Evolutionary conservation across 441 rosid species (phyloP).

Genomic region (Arabidopsis lyrata): DNA sequence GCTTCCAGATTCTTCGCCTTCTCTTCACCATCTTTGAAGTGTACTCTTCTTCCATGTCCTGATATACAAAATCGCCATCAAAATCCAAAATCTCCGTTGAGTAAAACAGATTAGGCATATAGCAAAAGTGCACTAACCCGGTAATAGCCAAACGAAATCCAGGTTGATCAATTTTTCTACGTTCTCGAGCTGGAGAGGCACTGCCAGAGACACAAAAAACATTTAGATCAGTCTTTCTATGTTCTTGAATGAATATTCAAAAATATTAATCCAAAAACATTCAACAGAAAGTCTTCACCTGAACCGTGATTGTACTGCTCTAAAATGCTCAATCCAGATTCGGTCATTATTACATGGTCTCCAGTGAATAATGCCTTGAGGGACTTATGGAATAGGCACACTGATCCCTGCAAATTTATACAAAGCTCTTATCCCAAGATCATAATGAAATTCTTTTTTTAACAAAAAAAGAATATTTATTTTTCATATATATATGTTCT

Average conservation of each 20-base stretch:
- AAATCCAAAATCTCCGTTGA: background rate
- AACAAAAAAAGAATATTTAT: background rate
- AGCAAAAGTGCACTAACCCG: constrained; percentile 33
- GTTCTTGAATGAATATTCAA: constrained; percentile 4
- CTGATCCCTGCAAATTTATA: constrained; percentile 41
- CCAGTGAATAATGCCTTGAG: constrained; percentile 48
- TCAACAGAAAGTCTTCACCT: constrained; percentile 27
- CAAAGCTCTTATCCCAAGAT: constrained; percentile 24
- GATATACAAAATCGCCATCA: constrained; percentile 14
- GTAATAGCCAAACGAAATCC: constrained; percentile 40
- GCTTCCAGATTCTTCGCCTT: constrained; percentile 45
- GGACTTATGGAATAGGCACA: constrained; percentile 41
- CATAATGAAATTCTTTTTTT: background rate
- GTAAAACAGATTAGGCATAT: background rate
- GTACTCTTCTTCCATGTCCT: constrained; percentile 60
- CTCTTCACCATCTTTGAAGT: constrained; percentile 52
- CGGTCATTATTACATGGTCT: constrained; percentile 40
- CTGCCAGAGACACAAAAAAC: constrained; percentile 25
- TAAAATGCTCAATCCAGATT: constrained; percentile 41
- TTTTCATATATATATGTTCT: constrained; percentile 21
- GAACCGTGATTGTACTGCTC: constrained; percentile 39
- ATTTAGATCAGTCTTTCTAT: background rate
- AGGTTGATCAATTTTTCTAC: constrained; percentile 19
- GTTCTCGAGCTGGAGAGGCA: constrained; percentile 34
- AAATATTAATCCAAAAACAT: background rate